Evolutionary conservation across 345 rosid species (phyloP).

Genomic region (Angophora floribunda): DNA sequence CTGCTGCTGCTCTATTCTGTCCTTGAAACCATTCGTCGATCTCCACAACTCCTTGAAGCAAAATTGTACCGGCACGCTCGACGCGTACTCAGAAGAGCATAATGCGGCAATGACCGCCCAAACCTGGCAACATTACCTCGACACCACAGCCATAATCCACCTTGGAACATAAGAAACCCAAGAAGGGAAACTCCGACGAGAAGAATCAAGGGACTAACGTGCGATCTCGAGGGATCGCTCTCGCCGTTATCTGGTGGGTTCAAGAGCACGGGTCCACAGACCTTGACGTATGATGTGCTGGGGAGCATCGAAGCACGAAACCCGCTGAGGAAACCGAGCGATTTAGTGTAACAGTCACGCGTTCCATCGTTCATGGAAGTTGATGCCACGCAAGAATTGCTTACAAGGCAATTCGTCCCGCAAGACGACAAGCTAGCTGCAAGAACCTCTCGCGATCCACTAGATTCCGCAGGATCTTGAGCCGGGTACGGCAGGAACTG

Average conservation of each 20-base stretch:
- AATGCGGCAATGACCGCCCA: constrained; percentile 34
- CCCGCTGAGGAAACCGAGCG: constrained; percentile 26
- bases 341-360: constrained; percentile 38
- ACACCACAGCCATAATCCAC: constrained; percentile 56
- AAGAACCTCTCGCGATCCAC: constrained; percentile 20
- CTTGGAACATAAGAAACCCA: constrained; percentile 28
- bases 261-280: constrained; percentile 40
- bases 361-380: constrained; percentile 53
- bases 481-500: constrained; percentile 31
- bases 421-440: constrained; percentile 43
- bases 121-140: constrained; percentile 30
- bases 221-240: constrained; percentile 6
- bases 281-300: constrained; percentile 53
- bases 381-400: constrained; percentile 40
- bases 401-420: constrained; percentile 35
- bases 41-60: constrained; percentile 33
- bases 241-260: constrained; percentile 6
- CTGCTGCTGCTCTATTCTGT: constrained; percentile 45
- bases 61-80: constrained; percentile 49
- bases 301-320: constrained; percentile 46
- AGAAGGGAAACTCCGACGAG: constrained; percentile 25
- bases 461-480: constrained; percentile 10
- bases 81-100: constrained; percentile 56
- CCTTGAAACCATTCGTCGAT: constrained; percentile 36
- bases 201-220: constrained; percentile 19